These are phyloP conservation scores for Hordeum marinum DNA, from an alignment of 176 grass and related monocot genomes.

Conservation along the genomic window DNA sequence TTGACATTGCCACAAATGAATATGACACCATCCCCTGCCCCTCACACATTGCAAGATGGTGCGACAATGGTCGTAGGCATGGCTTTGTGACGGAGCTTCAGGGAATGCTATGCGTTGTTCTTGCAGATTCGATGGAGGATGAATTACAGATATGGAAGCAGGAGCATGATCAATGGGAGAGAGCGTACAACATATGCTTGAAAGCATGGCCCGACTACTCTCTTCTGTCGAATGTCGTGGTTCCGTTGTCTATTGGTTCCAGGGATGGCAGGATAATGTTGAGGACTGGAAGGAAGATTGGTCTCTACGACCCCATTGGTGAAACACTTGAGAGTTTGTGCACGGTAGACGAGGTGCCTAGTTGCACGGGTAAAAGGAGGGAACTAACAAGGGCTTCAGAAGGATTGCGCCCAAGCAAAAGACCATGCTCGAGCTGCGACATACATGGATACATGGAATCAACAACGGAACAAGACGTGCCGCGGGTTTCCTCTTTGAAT, in stretches of 20 bases:
- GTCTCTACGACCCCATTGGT: neutral
- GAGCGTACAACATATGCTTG: neutral
- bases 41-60: neutral
- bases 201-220: neutral
- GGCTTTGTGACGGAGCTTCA: neutral
- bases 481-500: neutral
- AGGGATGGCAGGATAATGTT: neutral
- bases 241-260: neutral
- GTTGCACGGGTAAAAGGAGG: neutral
- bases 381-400: neutral
- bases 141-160: neutral
- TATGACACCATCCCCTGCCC: neutral
- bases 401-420: neutral
- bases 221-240: neutral
- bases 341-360: neutral
- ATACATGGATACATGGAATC: neutral
- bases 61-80: neutral
- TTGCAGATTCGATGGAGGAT: neutral
- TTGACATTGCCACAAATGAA: neutral
- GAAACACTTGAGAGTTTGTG: neutral
- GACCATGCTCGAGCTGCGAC: neutral
- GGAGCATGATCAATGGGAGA: neutral
- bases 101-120: neutral
- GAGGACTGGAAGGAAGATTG: neutral
- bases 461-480: neutral